Evolutionary conservation across 148 eudicot genomes (phyloP).

Genomic region (Dianthus caryophyllus): DNA sequence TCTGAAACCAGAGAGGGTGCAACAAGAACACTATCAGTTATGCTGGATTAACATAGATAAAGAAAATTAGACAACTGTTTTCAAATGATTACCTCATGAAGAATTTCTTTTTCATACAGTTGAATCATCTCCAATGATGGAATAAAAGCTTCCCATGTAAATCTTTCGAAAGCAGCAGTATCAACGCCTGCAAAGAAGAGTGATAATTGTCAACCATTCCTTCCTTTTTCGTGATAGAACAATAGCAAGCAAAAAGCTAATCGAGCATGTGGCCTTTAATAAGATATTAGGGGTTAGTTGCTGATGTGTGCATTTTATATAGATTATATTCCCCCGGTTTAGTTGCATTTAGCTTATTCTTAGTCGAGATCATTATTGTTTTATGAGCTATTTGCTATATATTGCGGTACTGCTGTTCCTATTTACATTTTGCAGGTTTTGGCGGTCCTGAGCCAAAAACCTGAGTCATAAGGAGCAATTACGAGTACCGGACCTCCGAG

Average conservation of each 20-base stretch:
- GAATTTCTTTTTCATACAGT: constrained; percentile 46
- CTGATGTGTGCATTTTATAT: too few relatives aligned
- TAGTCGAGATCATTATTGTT: too few relatives aligned
- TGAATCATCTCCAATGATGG: constrained; percentile 53
- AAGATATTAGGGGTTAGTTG: not conserved
- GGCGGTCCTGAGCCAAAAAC: too few relatives aligned
- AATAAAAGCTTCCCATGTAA: constrained; percentile 57
- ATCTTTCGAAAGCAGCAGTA: constrained; percentile 36
- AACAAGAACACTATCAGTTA: constrained; percentile 14
- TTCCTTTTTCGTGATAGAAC: not conserved
- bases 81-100: constrained; percentile 52
- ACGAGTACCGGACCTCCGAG: too few relatives aligned
- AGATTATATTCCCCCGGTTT: too few relatives aligned
- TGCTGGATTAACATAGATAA: not conserved
- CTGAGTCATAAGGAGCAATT: too few relatives aligned
- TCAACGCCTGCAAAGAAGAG: constrained; percentile 29
- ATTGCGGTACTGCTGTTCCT: too few relatives aligned
- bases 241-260: not conserved
- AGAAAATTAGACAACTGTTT: not conserved
- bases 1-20: constrained; percentile 34
- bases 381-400: too few relatives aligned
- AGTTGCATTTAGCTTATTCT: too few relatives aligned
- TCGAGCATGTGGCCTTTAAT: not conserved
- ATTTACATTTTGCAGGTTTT: too few relatives aligned
- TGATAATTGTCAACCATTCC: not conserved